Evolutionary conservation across 2,329 filamentous ascomycete genomes (phyloP), one percentile per base, ranked within the genome.

Genomic region (Xylariaceae sp.): DNA sequence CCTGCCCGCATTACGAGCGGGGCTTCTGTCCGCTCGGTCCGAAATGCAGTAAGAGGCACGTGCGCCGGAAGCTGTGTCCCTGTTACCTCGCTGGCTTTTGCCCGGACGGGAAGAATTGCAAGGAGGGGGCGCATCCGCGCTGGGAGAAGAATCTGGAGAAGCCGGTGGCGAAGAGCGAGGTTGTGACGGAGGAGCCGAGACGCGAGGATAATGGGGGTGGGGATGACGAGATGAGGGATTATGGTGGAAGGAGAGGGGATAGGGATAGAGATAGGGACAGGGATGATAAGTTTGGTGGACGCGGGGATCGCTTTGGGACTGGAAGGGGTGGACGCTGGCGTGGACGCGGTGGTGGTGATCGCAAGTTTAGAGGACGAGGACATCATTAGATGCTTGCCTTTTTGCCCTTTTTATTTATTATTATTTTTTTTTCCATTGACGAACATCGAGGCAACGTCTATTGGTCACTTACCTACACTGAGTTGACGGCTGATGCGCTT

Each of bases 31-130:
- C 90, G 19, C 80, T 97, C 7, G 94, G 94, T 0, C 91, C 91
- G 1, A 74, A 82, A 56, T 99, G 94, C 72, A 84, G 87, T 29
- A 91, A 96, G 73, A 88, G 91, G 63, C 94, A 99, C 72, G 86
- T 95, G 54, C 83, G 91, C 56, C 85, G 88, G 60, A 85, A 81
- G 61, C 71, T 96, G 5, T 99, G 94, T 69, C 78, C 78, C 1
- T 96, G 87, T 70, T 99, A 95, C 68, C 76, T 97, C 12, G 90
- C 90, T 6, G 94, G 94, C 1, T 99, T 99, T 75, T 99, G 94
- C 69, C 94, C 94, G 0, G 88, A 95, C 53, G 92, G 71, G 1
- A 80, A 77, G 58, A 76, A 76, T 6, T 99, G 94, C 73, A 85
- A 84, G 67, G 82, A 87, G 60, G 89, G 89, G 26, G 87, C 89